Base-by-base conservation (phyloP, 768 basidiomycete species). In the Hygrophoropsis aurantiaca region DNA sequence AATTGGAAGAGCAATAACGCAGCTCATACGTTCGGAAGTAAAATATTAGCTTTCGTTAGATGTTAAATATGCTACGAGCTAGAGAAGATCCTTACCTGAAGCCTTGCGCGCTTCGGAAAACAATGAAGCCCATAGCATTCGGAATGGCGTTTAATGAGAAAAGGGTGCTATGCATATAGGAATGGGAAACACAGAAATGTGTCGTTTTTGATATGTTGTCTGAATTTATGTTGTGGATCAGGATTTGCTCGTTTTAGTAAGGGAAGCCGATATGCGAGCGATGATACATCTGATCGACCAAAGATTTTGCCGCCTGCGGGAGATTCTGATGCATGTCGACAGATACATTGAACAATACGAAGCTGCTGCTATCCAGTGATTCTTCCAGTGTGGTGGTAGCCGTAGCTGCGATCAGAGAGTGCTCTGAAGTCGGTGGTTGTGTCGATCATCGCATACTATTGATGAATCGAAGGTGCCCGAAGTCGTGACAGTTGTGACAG, bases 121-220 rank as follows among this genome's bases (percentile, higher is more conserved):
- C 81, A 75, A 56, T 94, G 87, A 62, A 98, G n/a, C n/a, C n/a
- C n/a, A n/a, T n/a, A n/a, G n/a, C n/a, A n/a, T n/a, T n/a, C n/a
- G n/a, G n/a, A n/a, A n/a, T n/a, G n/a, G n/a, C n/a, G n/a, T n/a
- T n/a, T n/a, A n/a, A n/a, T n/a, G n/a, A n/a, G n/a, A n/a, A n/a
- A n/a, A n/a, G n/a, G n/a, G n/a, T n/a, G n/a, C n/a, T n/a, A n/a
- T n/a, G n/a, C n/a, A n/a, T n/a, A n/a, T n/a, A n/a, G n/a, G n/a
- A n/a, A n/a, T n/a, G n/a, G n/a, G n/a, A n/a, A n/a, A n/a, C n/a
- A n/a, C n/a, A n/a, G n/a, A n/a, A n/a, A n/a, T n/a, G n/a, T n/a
- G n/a, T n/a, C n/a, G n/a, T n/a, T n/a, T n/a, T n/a, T n/a, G n/a
- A 97, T 3, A 90, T 80, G 46, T 83, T 82, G 64, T 97, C 94